phyloP scores from a whole-genome alignment of 331 rosid genomes.

The Dryas integrifolia region DNA sequence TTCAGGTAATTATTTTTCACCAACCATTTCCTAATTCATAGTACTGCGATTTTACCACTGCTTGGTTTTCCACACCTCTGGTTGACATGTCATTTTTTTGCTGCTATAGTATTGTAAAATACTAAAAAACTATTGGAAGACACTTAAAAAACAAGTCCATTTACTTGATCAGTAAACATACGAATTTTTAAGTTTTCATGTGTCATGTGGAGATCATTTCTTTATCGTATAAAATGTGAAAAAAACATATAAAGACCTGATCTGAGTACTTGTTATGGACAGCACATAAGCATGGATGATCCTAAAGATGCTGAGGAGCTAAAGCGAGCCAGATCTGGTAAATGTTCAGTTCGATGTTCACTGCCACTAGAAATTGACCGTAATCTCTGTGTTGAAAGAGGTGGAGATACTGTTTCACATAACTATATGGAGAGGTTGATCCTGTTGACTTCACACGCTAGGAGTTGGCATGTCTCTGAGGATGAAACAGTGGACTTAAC shows the following conservation, averaged over 20 bases:
- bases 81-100: background rate
- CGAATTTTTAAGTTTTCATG: slow-evolving; percentile 6
- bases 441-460: slow-evolving; percentile 50
- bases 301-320: slow-evolving; percentile 42
- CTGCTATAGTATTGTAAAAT: background rate
- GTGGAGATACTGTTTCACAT: slow-evolving; percentile 35
- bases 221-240: slow-evolving; percentile 18
- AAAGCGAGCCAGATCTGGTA: slow-evolving; percentile 45
- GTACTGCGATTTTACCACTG: slow-evolving; percentile 1
- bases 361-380: slow-evolving; percentile 42
- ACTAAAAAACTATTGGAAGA: background rate
- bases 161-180: background rate
- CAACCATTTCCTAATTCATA: slow-evolving; percentile 1
- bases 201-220: slow-evolving; percentile 27
- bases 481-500: slow-evolving; percentile 76
- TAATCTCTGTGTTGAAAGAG: slow-evolving; percentile 32
- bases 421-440: slow-evolving; percentile 50
- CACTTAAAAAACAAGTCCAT: background rate
- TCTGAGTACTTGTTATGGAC: slow-evolving; percentile 27
- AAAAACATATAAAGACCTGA: slow-evolving; percentile 21
- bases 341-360: slow-evolving; percentile 32
- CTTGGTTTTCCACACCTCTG: background rate
- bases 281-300: slow-evolving; percentile 31
- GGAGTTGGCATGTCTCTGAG: slow-evolving; percentile 47
- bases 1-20: slow-evolving; percentile 51